Percentiles rank a stretch among this genome's conserved stretches.
Conservation (phyloP, 1,284 basidiomycete genomes). For the Microbotryomycetes sp. region DNA sequence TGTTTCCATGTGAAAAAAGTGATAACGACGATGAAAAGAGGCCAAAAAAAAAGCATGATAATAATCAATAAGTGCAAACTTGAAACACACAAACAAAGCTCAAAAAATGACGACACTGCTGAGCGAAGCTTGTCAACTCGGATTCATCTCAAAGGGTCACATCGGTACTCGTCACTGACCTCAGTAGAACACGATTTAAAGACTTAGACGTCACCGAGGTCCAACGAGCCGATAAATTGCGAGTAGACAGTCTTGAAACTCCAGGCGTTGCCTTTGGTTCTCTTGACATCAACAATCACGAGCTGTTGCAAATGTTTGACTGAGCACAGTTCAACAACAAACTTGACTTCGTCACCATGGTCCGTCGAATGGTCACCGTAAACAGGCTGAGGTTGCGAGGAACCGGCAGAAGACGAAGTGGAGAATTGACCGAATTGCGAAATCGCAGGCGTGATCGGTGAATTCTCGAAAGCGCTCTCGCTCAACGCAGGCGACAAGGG, state of each 20-base stretch:
- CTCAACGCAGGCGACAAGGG: background rate
- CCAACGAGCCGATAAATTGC: slow-evolving; percentile 18
- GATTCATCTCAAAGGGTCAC: too few relatives aligned
- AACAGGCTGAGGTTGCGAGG: slow-evolving; percentile 46
- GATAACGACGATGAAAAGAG: too few relatives aligned
- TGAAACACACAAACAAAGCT: too few relatives aligned
- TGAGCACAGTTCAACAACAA: slow-evolving; percentile 81
- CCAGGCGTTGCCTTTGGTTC: slow-evolving; percentile 77
- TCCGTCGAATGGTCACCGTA: slow-evolving; percentile 69
- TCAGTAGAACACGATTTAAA: too few relatives aligned
- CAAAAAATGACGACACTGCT: too few relatives aligned
- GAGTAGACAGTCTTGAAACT: slow-evolving; percentile 93
- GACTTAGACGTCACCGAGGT: slow-evolving; percentile 13
- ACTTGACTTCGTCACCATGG: slow-evolving; percentile 84
- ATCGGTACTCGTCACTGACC: too few relatives aligned
- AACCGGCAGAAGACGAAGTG: background rate
- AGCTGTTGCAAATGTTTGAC: slow-evolving; percentile 80
- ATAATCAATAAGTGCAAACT: too few relatives aligned
- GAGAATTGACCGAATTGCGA: slow-evolving; percentile 19
- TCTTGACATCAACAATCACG: slow-evolving; percentile 79
- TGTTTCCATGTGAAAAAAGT: too few relatives aligned
- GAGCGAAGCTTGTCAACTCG: too few relatives aligned
- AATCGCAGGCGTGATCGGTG: slow-evolving; percentile 27
- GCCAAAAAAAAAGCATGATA: too few relatives aligned
- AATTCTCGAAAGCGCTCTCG: background rate